Evolutionary conservation across 2,329 filamentous ascomycete genomes (phyloP).

Genomic region (Stemphylium lycopersici): DNA sequence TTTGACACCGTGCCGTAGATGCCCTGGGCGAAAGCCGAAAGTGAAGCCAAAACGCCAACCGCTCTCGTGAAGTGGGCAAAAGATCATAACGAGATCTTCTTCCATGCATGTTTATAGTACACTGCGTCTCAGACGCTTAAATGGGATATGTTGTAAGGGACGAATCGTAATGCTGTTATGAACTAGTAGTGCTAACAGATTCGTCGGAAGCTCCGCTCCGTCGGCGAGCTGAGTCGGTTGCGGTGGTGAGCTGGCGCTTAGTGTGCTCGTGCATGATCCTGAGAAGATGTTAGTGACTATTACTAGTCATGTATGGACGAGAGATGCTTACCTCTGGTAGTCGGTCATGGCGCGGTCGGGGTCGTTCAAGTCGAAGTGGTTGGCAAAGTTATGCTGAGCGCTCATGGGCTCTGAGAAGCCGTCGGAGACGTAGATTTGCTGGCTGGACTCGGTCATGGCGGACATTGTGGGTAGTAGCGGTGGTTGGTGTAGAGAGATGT

Average conservation of each 20-base stretch:
- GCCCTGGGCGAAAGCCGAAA: constrained; percentile 6
- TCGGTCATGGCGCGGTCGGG: constrained; percentile 47
- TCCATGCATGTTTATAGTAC: constrained; percentile 8
- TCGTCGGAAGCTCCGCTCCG: constrained; percentile 32
- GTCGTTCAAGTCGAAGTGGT: constrained; percentile 52
- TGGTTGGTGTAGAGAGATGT: not conserved
- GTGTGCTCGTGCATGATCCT: constrained; percentile 60
- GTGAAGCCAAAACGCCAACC: constrained; percentile 9
- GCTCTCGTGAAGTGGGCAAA: not conserved
- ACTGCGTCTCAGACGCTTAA: constrained; percentile 10
- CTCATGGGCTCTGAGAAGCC: constrained; percentile 50
- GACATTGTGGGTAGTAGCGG: constrained; percentile 24
- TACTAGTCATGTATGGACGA: not conserved
- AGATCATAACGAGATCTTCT: constrained; percentile 1
- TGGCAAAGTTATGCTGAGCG: constrained; percentile 53
- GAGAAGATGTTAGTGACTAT: constrained; percentile 13
- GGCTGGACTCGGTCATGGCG: constrained; percentile 24
- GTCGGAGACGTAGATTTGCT: constrained; percentile 47
- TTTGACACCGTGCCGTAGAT: constrained; percentile 6
- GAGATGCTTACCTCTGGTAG: constrained; percentile 51
- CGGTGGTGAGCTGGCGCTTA: constrained; percentile 55
- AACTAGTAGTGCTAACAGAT: constrained; percentile 29
- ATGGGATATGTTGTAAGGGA: not conserved
- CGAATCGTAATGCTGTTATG: constrained; percentile 11
- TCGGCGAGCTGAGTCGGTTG: constrained; percentile 53